Percentiles rank a stretch among this genome's conserved stretches.
Conservation (phyloP, 2,329 filamentous ascomycete species). For the Tolypocladium guangdongense region DNA sequence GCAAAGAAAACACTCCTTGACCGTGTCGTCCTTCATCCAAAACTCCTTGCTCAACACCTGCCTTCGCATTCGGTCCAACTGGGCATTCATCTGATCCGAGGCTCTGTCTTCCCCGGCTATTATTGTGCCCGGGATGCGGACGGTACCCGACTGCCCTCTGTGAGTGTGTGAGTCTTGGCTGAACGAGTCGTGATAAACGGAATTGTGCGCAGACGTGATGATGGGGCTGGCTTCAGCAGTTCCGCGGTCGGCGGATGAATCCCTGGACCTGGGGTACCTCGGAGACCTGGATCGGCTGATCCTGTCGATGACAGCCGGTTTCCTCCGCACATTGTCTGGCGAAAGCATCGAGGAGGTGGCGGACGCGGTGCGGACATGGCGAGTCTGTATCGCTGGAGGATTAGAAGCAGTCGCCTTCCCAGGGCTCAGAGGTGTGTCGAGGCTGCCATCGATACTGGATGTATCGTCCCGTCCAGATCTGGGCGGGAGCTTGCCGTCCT, state of each 20-base stretch:
- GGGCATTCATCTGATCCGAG: conserved; percentile 47
- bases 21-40: conserved; percentile 99
- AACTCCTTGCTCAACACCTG: conserved; percentile 91
- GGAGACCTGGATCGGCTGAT: conserved; percentile 36
- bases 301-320: conserved; percentile 43
- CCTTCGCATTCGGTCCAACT: conserved; percentile 63
- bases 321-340: conserved; percentile 28
- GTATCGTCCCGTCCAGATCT: conserved; percentile 30
- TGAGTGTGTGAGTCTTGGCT: conserved; percentile 33
- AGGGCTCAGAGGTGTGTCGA: conserved; percentile 33
- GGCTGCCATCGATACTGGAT: conserved; percentile 32
- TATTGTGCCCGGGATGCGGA: conserved; percentile 46
- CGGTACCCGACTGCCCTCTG: conserved; percentile 32
- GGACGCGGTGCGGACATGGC: conserved; percentile 22
- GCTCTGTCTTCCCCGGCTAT: conserved; percentile 41
- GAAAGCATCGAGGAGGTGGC: conserved; percentile 23
- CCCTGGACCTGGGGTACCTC: conserved; percentile 36
- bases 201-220: conserved; percentile 48
- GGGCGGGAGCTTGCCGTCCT: conserved; percentile 23
- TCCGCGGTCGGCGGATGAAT: conserved; percentile 47
- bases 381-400: conserved; percentile 23
- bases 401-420: conserved; percentile 22
- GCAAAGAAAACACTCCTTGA: conserved; percentile 92
- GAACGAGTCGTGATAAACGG: conserved; percentile 46
- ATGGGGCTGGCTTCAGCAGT: conserved; percentile 46